These are phyloP conservation scores for Noccaea caerulescens DNA, from an alignment of 345 rosid genomes.

Conservation along the genomic window DNA sequence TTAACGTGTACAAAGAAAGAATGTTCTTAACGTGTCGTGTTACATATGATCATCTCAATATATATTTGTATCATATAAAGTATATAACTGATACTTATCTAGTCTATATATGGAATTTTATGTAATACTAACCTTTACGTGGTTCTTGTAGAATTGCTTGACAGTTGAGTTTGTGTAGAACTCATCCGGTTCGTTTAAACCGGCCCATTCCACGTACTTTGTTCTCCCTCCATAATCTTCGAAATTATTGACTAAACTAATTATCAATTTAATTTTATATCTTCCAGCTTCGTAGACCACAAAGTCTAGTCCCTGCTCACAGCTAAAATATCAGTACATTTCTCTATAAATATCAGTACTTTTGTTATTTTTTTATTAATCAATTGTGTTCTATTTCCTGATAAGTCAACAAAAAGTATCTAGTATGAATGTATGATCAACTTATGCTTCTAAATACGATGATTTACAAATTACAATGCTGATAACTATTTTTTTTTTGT, in stretches of 20 bases:
- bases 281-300: conserved; percentile 69
- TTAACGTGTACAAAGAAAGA: conserved; percentile 31
- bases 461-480: neutral
- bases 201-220: conserved; percentile 73
- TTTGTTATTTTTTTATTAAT: neutral
- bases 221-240: conserved; percentile 64
- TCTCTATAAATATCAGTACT: no score
- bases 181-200: conserved; percentile 54
- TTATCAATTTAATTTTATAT: conserved; percentile 52
- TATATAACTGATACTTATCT: conserved; percentile 19
- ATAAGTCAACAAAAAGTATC: neutral
- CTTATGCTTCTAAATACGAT: conserved; percentile 23
- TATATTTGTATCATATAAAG: neutral
- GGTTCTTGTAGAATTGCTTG: conserved; percentile 65
- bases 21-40: conserved; percentile 28
- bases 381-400: conserved; percentile 1
- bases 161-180: conserved; percentile 60
- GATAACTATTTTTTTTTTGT: neutral
- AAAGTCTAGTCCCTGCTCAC: conserved; percentile 70
- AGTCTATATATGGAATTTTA: neutral
- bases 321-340: conserved; percentile 11
- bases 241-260: conserved; percentile 73
- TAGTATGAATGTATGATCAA: conserved; percentile 5
- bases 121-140: conserved; percentile 59
- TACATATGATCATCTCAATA: conserved; percentile 21